Percentiles rank a stretch among this genome's conserved stretches.
These are phyloP conservation scores for Raddia guianensis DNA, from an alignment of 176 grass and related monocot species.

Conservation along the genomic window DNA sequence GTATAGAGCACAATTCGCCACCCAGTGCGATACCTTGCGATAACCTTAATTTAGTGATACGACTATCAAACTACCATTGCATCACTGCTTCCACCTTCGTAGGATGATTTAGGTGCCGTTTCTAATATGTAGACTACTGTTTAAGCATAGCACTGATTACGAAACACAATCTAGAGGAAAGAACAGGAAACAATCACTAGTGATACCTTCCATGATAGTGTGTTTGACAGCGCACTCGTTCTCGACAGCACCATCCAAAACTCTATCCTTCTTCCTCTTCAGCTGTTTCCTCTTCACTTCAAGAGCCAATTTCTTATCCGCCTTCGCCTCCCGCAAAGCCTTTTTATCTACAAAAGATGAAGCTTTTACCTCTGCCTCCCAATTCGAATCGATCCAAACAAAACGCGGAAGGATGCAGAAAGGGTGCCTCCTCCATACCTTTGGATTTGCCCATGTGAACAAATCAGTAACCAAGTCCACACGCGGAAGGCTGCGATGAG, in stretches of 20 bases:
- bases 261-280: constrained; percentile 64
- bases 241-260: constrained; percentile 27
- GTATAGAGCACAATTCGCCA: too few species aligned
- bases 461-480: constrained; percentile 20
- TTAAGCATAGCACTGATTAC: not conserved
- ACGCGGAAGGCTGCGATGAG: not conserved
- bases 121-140: not conserved
- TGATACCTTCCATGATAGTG: constrained; percentile 26
- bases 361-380: not conserved
- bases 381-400: not conserved
- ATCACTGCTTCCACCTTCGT: not conserved
- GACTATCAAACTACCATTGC: not conserved
- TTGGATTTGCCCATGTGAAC: constrained; percentile 53
- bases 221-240: constrained; percentile 23
- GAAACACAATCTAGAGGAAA: not conserved
- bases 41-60: not conserved
- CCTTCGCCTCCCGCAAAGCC: constrained; percentile 39
- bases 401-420: constrained; percentile 4
- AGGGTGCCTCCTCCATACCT: constrained; percentile 12
- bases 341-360: constrained; percentile 55
- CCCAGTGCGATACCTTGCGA: too few species aligned
- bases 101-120: not conserved
- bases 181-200: not conserved
- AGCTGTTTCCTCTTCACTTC: constrained; percentile 64
- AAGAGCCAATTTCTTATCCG: constrained; percentile 51